These are phyloP conservation scores for Fonsecaea pugnacius DNA, from an alignment of 2,329 filamentous ascomycete genomes.

Conservation along the genomic window DNA sequence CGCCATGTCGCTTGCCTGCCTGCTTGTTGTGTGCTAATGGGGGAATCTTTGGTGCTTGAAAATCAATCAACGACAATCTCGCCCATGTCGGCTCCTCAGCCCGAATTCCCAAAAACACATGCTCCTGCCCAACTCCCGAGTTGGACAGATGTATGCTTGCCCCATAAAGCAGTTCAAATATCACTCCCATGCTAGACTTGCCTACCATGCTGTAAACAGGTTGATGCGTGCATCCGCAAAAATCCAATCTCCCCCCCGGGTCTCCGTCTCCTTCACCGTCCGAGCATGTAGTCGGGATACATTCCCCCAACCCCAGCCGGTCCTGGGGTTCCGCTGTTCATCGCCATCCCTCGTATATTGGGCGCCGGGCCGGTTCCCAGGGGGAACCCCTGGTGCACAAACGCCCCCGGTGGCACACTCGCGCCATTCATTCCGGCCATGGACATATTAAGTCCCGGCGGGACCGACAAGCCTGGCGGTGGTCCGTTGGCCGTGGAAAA, in stretches of 20 bases:
- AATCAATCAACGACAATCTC: slow-evolving; percentile 21
- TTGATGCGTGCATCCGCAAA: neutral
- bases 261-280: slow-evolving; percentile 42
- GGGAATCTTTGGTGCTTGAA: slow-evolving; percentile 33
- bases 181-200: slow-evolving; percentile 6
- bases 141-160: slow-evolving; percentile 4
- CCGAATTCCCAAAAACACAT: slow-evolving; percentile 1
- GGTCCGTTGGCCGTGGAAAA: slow-evolving; percentile 75
- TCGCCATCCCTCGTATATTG: slow-evolving; percentile 40
- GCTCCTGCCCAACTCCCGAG: slow-evolving; percentile 4
- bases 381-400: slow-evolving; percentile 34
- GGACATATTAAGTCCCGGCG: slow-evolving; percentile 67
- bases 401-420: slow-evolving; percentile 20
- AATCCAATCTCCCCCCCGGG: neutral
- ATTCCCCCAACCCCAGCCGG: slow-evolving; percentile 42
- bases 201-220: neutral
- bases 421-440: slow-evolving; percentile 36
- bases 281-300: slow-evolving; percentile 56
- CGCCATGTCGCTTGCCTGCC: slow-evolving; percentile 29
- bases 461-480: slow-evolving; percentile 77
- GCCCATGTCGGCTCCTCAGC: slow-evolving; percentile 7
- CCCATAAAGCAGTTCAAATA: neutral
- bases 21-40: slow-evolving; percentile 28
- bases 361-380: slow-evolving; percentile 41
- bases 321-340: slow-evolving; percentile 38